Evolutionary conservation across 2,329 filamentous ascomycete species (phyloP).

Genomic region (Colletotrichum nymphaeae): DNA sequence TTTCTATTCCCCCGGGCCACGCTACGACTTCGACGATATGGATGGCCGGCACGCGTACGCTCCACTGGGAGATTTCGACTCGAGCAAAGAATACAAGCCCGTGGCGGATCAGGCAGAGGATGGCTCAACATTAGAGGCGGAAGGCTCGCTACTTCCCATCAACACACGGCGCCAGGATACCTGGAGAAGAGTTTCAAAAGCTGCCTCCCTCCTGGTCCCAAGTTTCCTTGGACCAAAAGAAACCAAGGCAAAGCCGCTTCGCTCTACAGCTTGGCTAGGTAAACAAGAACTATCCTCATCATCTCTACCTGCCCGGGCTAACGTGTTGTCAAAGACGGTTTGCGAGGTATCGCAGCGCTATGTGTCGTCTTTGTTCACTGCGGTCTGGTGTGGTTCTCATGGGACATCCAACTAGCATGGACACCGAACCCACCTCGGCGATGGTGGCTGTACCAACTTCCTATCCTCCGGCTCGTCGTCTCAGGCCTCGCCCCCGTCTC

Average conservation of each 20-base stretch:
- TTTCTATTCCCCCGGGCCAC: too few species aligned
- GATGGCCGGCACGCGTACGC: too few species aligned
- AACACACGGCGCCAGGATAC: too few species aligned
- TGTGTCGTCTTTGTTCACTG: slow-evolving; percentile 10
- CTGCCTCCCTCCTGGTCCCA: background rate
- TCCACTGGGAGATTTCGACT: too few species aligned
- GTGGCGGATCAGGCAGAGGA: too few species aligned
- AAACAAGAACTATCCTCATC: background rate
- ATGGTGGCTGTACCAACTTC: slow-evolving; percentile 35
- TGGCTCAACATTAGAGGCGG: too few species aligned
- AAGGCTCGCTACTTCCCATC: too few species aligned
- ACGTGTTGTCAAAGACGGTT: background rate
- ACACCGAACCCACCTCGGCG: slow-evolving; percentile 3
- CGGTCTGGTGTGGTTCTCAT: slow-evolving; percentile 11
- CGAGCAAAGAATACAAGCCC: too few species aligned
- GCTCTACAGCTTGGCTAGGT: slow-evolving; percentile 21
- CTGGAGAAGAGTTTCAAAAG: too few species aligned
- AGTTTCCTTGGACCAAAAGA: slow-evolving; percentile 7
- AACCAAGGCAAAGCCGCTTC: background rate
- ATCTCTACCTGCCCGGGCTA: background rate
- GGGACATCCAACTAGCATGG: slow-evolving; percentile 16
- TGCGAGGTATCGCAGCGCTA: slow-evolving; percentile 15
- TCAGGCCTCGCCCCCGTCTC: slow-evolving; percentile 44
- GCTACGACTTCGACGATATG: too few species aligned
- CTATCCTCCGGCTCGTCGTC: slow-evolving; percentile 44